A percentile compares a stretch with the other conserved stretches of the same genome.
Evolutionary conservation across 2,329 filamentous ascomycete species (phyloP).

Genomic region (Fusarium haematococcum): DNA sequence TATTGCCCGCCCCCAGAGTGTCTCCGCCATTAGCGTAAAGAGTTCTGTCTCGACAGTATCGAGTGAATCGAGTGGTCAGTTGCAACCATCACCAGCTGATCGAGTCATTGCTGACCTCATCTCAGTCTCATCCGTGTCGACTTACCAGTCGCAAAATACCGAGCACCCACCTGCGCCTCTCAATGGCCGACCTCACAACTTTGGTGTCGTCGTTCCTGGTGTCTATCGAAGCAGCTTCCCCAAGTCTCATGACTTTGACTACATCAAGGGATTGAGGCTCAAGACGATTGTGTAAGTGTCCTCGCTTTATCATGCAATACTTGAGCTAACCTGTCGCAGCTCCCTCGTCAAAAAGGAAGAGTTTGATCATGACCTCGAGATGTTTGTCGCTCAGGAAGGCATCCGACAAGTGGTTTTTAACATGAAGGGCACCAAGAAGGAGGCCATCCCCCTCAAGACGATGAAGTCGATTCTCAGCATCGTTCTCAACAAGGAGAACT

Average conservation of each 20-base stretch:
- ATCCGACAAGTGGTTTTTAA: slow-evolving; percentile 82
- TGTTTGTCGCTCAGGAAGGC: slow-evolving; percentile 73
- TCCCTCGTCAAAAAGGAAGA: slow-evolving; percentile 74
- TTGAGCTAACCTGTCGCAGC: slow-evolving; percentile 50
- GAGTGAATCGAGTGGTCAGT: slow-evolving; percentile 37
- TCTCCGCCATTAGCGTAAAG: slow-evolving; percentile 21
- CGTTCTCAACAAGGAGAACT: slow-evolving; percentile 77
- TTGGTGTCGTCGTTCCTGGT: slow-evolving; percentile 78
- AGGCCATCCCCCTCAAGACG: slow-evolving; percentile 72
- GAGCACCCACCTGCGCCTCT: slow-evolving; percentile 39
- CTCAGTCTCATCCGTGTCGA: slow-evolving; percentile 34
- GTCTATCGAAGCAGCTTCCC: slow-evolving; percentile 90
- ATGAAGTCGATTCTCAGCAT: slow-evolving; percentile 79
- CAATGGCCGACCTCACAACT: slow-evolving; percentile 72
- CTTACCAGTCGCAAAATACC: slow-evolving; percentile 19
- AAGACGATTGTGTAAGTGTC: slow-evolving; percentile 81
- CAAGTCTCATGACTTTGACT: slow-evolving; percentile 74
- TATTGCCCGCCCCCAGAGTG: slow-evolving; percentile 35
- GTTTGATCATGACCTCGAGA: slow-evolving; percentile 60
- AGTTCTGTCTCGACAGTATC: slow-evolving; percentile 17
- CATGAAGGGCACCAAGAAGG: slow-evolving; percentile 90
- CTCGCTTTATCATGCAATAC: slow-evolving; percentile 9
- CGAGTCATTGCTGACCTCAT: slow-evolving; percentile 13
- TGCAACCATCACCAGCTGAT: background rate
- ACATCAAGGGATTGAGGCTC: slow-evolving; percentile 74